Conservation (phyloP, 1,139 yeast genomes). For the Candida smagusa region DNA sequence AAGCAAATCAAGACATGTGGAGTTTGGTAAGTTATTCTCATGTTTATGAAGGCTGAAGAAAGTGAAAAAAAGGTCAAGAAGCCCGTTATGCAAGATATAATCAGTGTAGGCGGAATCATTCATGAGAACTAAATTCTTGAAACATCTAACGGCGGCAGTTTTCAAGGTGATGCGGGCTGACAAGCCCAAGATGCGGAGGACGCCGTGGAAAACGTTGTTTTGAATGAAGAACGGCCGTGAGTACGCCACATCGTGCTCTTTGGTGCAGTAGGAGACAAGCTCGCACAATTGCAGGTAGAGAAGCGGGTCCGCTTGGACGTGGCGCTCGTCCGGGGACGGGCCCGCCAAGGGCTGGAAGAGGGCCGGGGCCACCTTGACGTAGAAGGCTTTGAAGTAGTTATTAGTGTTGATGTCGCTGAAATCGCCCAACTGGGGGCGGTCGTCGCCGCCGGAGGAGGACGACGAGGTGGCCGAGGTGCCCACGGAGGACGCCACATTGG, state of each 20-base stretch:
- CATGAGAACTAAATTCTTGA: conserved; percentile 54
- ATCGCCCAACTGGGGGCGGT: conserved; percentile 16
- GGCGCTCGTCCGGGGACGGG: conserved; percentile 12
- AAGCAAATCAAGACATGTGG: conserved; percentile 72
- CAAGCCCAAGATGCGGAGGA: conserved; percentile 42
- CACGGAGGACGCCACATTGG: conserved; percentile 35
- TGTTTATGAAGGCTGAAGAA: conserved; percentile 50
- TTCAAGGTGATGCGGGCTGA: conserved; percentile 49
- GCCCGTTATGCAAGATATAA: conserved; percentile 53
- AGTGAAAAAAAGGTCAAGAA: conserved; percentile 50
- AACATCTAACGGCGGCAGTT: conserved; percentile 62
- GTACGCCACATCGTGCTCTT: conserved; percentile 54
- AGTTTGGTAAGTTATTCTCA: conserved; percentile 64
- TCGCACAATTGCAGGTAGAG: conserved; percentile 67
- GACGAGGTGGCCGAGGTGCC: conserved; percentile 10
- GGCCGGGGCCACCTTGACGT: conserved; percentile 55
- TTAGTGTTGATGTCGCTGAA: conserved; percentile 42
- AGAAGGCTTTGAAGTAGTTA: conserved; percentile 59
- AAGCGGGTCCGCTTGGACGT: conserved; percentile 30
- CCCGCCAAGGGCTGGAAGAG: conserved; percentile 52
- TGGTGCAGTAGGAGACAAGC: conserved; percentile 60
- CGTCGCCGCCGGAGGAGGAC: conserved; percentile 8
- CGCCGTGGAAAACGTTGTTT: conserved; percentile 51
- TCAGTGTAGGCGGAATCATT: conserved; percentile 62
- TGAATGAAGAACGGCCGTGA: conserved; percentile 63